Conservation (phyloP, 2,329 filamentous ascomycete species). For the Pseudogymnoascus sp. region DNA sequence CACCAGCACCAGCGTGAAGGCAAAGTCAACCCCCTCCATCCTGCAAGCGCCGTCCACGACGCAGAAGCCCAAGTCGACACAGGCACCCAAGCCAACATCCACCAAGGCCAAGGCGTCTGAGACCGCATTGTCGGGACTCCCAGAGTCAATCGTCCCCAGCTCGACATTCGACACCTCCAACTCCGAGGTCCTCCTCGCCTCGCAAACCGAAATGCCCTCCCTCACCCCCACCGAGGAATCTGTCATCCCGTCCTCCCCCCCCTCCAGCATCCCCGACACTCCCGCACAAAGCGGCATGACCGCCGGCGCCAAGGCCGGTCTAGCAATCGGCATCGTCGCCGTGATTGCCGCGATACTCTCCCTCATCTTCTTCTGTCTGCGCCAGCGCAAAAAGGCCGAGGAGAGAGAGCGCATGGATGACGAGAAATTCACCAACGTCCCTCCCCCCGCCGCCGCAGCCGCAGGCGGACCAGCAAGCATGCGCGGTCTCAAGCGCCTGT, state of each 20-base stretch:
- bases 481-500: constrained; percentile 23
- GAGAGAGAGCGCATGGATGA: constrained; percentile 45
- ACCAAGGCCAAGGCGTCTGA: background rate
- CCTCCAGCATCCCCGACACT: background rate
- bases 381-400: constrained; percentile 59
- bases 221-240: constrained; percentile 6
- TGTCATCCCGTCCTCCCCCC: constrained; percentile 12
- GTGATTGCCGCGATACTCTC: constrained; percentile 57
- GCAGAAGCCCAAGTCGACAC: background rate
- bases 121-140: constrained; percentile 9
- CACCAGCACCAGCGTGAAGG: no score
- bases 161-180: constrained; percentile 9
- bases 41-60: background rate
- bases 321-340: constrained; percentile 72
- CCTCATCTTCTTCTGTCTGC: constrained; percentile 64
- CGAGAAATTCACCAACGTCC: constrained; percentile 48
- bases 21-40: constrained; percentile 26
- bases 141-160: constrained; percentile 2
- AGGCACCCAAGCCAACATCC: background rate
- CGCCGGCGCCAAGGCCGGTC: constrained; percentile 57
- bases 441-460: constrained; percentile 27
- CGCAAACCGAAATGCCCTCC: constrained; percentile 9
- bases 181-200: background rate
- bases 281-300: constrained; percentile 22
- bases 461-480: constrained; percentile 12